These are phyloP conservation scores for Lasiosphaeria ovina DNA, from an alignment of 495 filamentous ascomycete genomes.

Conservation along the genomic window DNA sequence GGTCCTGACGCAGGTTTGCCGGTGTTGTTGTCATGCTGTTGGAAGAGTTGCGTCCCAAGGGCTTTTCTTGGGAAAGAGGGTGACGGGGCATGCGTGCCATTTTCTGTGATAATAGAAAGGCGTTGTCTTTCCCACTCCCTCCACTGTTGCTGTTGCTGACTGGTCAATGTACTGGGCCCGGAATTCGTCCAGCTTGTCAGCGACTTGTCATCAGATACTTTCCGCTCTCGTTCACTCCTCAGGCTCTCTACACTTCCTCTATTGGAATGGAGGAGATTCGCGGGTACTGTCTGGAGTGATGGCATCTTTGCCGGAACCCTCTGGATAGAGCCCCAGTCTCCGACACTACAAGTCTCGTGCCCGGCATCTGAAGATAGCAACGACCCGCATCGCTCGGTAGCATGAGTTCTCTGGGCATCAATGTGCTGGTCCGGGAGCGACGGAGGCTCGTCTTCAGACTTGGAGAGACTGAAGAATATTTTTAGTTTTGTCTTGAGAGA, in stretches of 20 bases:
- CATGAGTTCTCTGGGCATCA: conserved; percentile 48
- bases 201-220: conserved; percentile 55
- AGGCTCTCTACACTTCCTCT: conserved; percentile 53
- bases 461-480: conserved; percentile 53
- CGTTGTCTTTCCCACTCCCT: conserved; percentile 53
- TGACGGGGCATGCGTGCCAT: conserved; percentile 49
- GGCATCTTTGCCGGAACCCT: conserved; percentile 42
- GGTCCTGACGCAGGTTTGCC: not conserved
- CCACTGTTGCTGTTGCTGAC: conserved; percentile 35
- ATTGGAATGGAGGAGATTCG: conserved; percentile 41
- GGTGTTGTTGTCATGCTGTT: conserved; percentile 6
- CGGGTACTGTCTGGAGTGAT: conserved; percentile 37
- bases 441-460: conserved; percentile 38
- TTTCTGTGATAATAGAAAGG: conserved; percentile 66
- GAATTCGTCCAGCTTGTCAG: conserved; percentile 78
- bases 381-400: conserved; percentile 31
- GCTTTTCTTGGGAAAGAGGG: conserved; percentile 33
- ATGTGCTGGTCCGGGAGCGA: conserved; percentile 50
- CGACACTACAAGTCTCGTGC: not conserved
- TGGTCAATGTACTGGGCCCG: conserved; percentile 44
- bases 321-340: conserved; percentile 37
- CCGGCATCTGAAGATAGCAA: conserved; percentile 5
- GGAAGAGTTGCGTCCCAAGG: conserved; percentile 19
- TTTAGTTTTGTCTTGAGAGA: conserved; percentile 62
- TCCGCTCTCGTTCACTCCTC: conserved; percentile 45